phyloP scores from a whole-genome alignment of 768 basidiomycete genomes.

The Strobilomyces echinocephalus region DNA sequence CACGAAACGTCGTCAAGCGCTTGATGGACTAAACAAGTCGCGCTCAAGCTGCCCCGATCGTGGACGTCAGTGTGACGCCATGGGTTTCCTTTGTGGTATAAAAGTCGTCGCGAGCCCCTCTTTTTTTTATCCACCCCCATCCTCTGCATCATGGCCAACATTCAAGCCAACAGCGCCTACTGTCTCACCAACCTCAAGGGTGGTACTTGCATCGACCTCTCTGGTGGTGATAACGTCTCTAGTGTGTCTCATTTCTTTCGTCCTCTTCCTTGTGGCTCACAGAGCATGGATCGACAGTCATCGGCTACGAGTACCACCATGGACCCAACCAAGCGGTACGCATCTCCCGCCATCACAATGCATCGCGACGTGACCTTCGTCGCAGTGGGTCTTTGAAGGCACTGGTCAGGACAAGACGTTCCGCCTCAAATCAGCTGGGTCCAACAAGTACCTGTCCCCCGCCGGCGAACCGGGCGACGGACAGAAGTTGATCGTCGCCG shows the following conservation, averaged over 20 bases:
- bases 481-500: slow-evolving; percentile 34
- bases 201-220: slow-evolving; percentile 52
- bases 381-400: slow-evolving; percentile 44
- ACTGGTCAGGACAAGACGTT: slow-evolving; percentile 24
- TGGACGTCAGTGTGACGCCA: too few relatives aligned
- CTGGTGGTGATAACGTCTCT: slow-evolving; percentile 44
- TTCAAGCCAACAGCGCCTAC: slow-evolving; percentile 38
- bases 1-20: too few relatives aligned
- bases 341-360: too few relatives aligned
- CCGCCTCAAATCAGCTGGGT: slow-evolving; percentile 40
- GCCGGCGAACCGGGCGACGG: slow-evolving; percentile 34
- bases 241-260: slow-evolving; percentile 28
- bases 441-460: slow-evolving; percentile 39
- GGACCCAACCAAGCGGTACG: slow-evolving; percentile 48
- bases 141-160: slow-evolving; percentile 15
- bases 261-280: neutral
- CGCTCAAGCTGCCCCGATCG: too few relatives aligned
- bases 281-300: slow-evolving; percentile 32
- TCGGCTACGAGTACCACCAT: slow-evolving; percentile 41
- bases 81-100: neutral
- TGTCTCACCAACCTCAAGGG: slow-evolving; percentile 48
- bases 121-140: neutral
- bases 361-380: neutral
- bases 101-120: neutral
- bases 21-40: too few relatives aligned